A percentile compares a stretch with the other conserved stretches of the same genome.
phyloP scores from a whole-genome alignment of 2,329 filamentous ascomycete genomes.

The Paraphaeosphaeria sporulosa region DNA sequence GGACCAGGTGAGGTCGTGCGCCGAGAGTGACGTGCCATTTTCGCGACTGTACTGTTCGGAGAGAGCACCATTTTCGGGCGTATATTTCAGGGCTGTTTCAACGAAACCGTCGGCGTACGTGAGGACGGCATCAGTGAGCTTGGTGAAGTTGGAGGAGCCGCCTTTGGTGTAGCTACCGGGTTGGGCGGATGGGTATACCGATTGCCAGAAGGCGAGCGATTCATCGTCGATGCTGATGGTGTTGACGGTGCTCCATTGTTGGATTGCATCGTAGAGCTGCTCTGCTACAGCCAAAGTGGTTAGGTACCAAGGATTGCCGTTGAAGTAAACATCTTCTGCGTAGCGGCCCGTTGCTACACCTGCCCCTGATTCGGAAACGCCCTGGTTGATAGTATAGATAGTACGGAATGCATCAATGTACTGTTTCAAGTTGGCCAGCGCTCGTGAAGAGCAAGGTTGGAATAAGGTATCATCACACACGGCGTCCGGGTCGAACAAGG shows the following conservation, averaged over 20 bases:
- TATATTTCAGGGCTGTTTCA: conserved; percentile 54
- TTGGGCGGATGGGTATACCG: conserved; percentile 65
- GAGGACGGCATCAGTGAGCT: conserved; percentile 65
- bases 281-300: conserved; percentile 78
- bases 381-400: conserved; percentile 73
- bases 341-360: conserved; percentile 51
- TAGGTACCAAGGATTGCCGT: conserved; percentile 81
- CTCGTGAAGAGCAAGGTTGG: conserved; percentile 71
- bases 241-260: conserved; percentile 70
- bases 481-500: conserved; percentile 69
- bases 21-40: conserved; percentile 62
- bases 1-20: conserved; percentile 73
- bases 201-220: conserved; percentile 75
- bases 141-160: conserved; percentile 57
- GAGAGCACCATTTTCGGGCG: conserved; percentile 65
- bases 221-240: conserved; percentile 68
- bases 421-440: conserved; percentile 75
- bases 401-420: conserved; percentile 76
- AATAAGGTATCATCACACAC: conserved; percentile 74
- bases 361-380: conserved; percentile 65
- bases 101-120: conserved; percentile 67
- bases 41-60: conserved; percentile 70
- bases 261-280: conserved; percentile 77
- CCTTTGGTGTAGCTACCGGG: conserved; percentile 70
- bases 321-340: conserved; percentile 70